Conservation (phyloP, 75 land plant genomes). For the Picea sitchensis region DNA sequence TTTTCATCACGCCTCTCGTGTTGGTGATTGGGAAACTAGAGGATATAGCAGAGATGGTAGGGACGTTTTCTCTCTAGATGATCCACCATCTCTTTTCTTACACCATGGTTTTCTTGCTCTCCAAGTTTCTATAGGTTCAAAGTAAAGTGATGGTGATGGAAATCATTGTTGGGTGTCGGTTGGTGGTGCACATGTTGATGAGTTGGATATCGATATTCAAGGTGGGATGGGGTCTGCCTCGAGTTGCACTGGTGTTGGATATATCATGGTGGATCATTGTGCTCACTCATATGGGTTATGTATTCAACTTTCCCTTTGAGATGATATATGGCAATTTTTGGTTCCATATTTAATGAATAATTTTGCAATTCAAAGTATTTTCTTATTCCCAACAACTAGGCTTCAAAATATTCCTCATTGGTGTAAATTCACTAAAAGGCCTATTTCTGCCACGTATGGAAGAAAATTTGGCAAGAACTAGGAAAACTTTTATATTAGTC, state of each 20-base stretch:
- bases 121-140: constrained; percentile 31
- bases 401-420: no score
- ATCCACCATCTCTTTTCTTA: constrained; percentile 25
- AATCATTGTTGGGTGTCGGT: background rate
- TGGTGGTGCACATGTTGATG: background rate
- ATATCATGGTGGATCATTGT: background rate
- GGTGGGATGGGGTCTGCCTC: background rate
- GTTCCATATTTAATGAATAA: no score
- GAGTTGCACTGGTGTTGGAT: background rate
- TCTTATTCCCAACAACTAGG: no score
- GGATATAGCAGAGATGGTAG: background rate
- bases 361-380: no score
- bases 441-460: no score
- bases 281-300: background rate
- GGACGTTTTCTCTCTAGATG: constrained; percentile 19
- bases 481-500: no score
- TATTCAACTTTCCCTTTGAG: no score
- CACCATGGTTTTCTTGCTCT: constrained; percentile 19
- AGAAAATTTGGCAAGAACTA: no score
- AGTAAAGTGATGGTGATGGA: background rate
- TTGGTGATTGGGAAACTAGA: background rate
- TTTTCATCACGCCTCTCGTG: background rate
- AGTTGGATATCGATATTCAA: background rate
- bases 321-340: no score
- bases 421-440: no score